Evolutionary conservation across 1,284 basidiomycete genomes (phyloP).

Genomic region (Flammula alnicola): DNA sequence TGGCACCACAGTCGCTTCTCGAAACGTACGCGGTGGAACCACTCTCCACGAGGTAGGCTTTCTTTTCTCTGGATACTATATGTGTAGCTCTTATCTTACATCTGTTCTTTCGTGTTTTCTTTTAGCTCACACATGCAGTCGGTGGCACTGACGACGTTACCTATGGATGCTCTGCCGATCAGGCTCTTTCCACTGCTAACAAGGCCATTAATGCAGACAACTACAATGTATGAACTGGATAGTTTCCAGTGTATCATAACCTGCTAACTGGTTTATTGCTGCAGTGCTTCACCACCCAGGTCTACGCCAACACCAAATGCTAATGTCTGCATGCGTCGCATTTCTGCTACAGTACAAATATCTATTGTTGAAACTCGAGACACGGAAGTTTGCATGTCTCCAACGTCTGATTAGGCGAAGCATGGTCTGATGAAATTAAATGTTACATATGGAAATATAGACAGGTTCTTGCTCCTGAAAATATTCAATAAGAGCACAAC

Average conservation of each 20-base stretch:
- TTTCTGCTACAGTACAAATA: too few relatives aligned
- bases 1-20: slow-evolving; percentile 41
- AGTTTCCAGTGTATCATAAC: not conserved
- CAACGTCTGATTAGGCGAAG: too few relatives aligned
- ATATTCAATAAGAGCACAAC: too few relatives aligned
- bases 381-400: too few relatives aligned
- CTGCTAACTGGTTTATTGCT: not conserved
- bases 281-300: slow-evolving; percentile 47
- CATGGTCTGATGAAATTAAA: too few relatives aligned
- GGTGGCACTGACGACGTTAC: slow-evolving; percentile 39
- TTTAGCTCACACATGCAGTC: slow-evolving; percentile 43
- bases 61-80: not conserved
- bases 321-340: too few relatives aligned
- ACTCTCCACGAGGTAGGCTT: slow-evolving; percentile 41
- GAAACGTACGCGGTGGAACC: slow-evolving; percentile 44
- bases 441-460: too few relatives aligned
- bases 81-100: not conserved
- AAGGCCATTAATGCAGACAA: slow-evolving; percentile 42
- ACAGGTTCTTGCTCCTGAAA: too few relatives aligned
- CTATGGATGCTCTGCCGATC: slow-evolving; percentile 43
- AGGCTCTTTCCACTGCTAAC: slow-evolving; percentile 36
- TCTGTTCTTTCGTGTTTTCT: too few relatives aligned
- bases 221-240: slow-evolving; percentile 39
- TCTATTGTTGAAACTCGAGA: too few relatives aligned
- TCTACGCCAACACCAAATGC: slow-evolving; percentile 39